These are phyloP conservation scores for Jimgerdemannia flammicorona DNA, from an alignment of 192 early-diverging fungal species.

Conservation along the genomic window DNA sequence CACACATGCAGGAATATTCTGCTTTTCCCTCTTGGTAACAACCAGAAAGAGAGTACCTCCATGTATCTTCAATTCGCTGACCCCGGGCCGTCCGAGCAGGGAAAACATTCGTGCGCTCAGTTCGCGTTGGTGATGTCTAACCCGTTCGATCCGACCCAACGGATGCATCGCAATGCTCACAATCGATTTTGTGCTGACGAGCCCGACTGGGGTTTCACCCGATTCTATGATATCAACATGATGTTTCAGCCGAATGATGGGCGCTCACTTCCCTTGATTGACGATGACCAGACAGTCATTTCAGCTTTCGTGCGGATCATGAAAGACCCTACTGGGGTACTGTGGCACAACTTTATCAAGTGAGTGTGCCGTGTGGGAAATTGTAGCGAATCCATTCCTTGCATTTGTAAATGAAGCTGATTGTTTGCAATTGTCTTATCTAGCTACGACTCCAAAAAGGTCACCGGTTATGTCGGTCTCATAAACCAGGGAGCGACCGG, in stretches of 20 bases:
- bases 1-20: conserved; percentile 35
- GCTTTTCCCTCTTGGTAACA: conserved; percentile 88
- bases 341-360: conserved; percentile 95
- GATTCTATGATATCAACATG: conserved; percentile 15
- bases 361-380: conserved; percentile 22
- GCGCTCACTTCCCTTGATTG: conserved; percentile 75
- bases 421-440: conserved; percentile 68
- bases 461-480: too few species aligned
- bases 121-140: conserved; percentile 53
- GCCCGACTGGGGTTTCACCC: neutral
- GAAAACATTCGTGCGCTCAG: conserved; percentile 81
- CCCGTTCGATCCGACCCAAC: too few species aligned
- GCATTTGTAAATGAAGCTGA: too few species aligned
- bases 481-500: conserved; percentile 97
- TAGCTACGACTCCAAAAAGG: too few species aligned
- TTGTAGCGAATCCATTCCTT: neutral
- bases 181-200: conserved; percentile 40
- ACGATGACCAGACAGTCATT: conserved; percentile 44
- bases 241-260: conserved; percentile 58
- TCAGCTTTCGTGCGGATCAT: too few species aligned
- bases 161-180: conserved; percentile 62
- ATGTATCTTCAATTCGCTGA: conserved; percentile 86
- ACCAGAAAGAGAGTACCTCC: conserved; percentile 60
- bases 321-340: conserved; percentile 86
- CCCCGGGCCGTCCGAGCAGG: conserved; percentile 42